A percentile compares a stretch with the other conserved stretches of the same genome.
Conservation (phyloP, 2,329 filamentous ascomycete species). For the Aspergillus alliaceus region DNA sequence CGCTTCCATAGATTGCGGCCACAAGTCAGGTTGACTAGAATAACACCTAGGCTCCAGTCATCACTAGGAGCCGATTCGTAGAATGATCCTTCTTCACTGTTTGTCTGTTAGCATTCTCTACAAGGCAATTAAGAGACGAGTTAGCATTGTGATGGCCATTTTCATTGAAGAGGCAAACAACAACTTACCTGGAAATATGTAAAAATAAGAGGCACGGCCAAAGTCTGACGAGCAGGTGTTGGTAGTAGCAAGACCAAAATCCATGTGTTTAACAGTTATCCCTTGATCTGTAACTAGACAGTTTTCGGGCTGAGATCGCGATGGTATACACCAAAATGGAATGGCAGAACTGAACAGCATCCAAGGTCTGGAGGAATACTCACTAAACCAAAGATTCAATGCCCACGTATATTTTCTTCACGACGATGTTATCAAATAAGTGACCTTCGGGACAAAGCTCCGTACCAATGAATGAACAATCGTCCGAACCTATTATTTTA, state of each 20-base stretch:
- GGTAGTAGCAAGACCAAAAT: constrained; percentile 92
- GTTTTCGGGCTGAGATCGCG: constrained; percentile 96
- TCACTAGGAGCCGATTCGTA: constrained; percentile 95
- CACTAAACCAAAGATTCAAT: constrained; percentile 85
- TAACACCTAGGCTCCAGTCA: constrained; percentile 96
- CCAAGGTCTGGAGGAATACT: constrained; percentile 91
- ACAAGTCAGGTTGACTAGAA: constrained; percentile 95
- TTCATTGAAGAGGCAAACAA: too few relatives aligned
- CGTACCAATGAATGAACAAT: constrained; percentile 94
- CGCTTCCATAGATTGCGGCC: constrained; percentile 99
- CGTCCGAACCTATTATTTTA: constrained; percentile 86
- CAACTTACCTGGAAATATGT: constrained; percentile 96
- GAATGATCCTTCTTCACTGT: constrained; percentile 67
- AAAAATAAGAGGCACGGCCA: constrained; percentile 96
- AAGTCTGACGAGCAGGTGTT: constrained; percentile 87
- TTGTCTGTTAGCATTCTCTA: constrained; percentile 83
- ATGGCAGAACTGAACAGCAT: constrained; percentile 96
- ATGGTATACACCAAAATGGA: constrained; percentile 90
- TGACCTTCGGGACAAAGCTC: constrained; percentile 98
- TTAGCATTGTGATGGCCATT: too few relatives aligned
- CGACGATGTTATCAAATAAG: constrained; percentile 95
- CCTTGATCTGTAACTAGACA: constrained; percentile 88
- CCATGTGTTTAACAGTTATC: constrained; percentile 88
- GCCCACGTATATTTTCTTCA: constrained; percentile 87
- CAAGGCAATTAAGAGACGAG: too few relatives aligned